Base-by-base conservation (phyloP, 495 filamentous ascomycete species). In the Podospora anserina region DNA sequence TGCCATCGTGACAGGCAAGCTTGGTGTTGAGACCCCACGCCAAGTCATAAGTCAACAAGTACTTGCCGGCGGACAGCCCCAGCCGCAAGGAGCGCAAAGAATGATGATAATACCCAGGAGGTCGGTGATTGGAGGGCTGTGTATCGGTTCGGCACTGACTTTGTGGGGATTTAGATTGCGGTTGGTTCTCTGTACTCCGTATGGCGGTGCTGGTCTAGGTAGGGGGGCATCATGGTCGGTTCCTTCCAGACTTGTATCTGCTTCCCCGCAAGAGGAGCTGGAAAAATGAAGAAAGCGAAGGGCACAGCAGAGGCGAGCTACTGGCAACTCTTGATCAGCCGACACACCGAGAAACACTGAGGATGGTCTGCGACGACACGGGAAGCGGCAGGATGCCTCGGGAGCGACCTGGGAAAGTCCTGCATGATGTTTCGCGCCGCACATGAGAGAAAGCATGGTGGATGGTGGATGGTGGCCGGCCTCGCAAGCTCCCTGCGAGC, bases 351-450 rank as follows among this genome's bases (percentile, higher is more conserved):
- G 63, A 54, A 27, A 53, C 60, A 59, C 61, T 58, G 19, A 64
- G n/a, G 54, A 34, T 66, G 56, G 20, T 23, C 59, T 64, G 66
- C 54, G 62, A 27, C 64, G 59, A 62, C 13, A 63, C 68, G 67
- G 70, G 49, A 71, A 69, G 60, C 63, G 64, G 65, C 65, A 71
- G 65, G n/a, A 19, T 39, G 20, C 62, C 4, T 65, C 67, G 56
- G 70, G 60, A 66, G 67, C 30, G 20, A 44, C 55, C 55, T 58
- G 55, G 55, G 58, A 60, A 32, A 30, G 62, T 63, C 49, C 68
- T 75, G 70, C 72, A 75, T 63, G 54, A 67, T 65, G 68, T 66
- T 66, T 70, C 63, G 61, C 65, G 55, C 63, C 27, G 69, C 66
- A 62, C 13, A 66, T 16, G 27, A 66, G 18, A 59, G 9, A 32